Percentiles rank a stretch among this genome's conserved stretches.
Evolutionary conservation across 2,329 filamentous ascomycete genomes (phyloP).

Genomic region (Pestalotiopsis sp.): DNA sequence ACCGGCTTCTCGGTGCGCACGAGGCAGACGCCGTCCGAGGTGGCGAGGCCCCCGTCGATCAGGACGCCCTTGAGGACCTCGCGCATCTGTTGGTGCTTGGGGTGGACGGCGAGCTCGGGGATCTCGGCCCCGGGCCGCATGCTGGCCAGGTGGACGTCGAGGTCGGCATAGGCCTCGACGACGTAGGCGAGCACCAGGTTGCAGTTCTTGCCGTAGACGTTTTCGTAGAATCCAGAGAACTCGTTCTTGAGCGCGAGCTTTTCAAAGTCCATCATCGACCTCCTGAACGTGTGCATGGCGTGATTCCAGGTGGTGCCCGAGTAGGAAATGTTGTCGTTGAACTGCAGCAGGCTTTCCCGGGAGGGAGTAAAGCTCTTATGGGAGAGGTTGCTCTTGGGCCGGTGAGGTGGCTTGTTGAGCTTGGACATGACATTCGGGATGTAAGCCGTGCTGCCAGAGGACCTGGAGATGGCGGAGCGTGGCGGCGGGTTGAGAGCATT

Average conservation of each 20-base stretch:
- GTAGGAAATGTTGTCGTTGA: not conserved
- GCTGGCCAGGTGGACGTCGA: slow-evolving; percentile 28
- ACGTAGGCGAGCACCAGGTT: slow-evolving; percentile 35
- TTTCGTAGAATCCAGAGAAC: slow-evolving; percentile 26
- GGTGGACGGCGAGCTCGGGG: slow-evolving; percentile 19
- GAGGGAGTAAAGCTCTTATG: not conserved
- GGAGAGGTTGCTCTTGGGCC: not conserved
- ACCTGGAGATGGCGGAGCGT: not conserved
- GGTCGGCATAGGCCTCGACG: slow-evolving; percentile 29
- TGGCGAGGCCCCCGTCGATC: slow-evolving; percentile 18
- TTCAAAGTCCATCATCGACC: slow-evolving; percentile 5
- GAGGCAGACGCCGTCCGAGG: not conserved
- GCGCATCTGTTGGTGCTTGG: slow-evolving; percentile 29
- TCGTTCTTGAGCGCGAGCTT: not conserved
- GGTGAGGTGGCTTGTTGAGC: not conserved
- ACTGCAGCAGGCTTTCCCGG: not conserved
- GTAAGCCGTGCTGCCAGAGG: not conserved
- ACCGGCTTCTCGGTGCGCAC: slow-evolving; percentile 5
- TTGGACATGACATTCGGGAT: not conserved
- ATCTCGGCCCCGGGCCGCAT: slow-evolving; percentile 23
- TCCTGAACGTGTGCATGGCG: not conserved
- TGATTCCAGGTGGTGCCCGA: not conserved
- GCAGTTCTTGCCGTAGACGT: slow-evolving; percentile 29
- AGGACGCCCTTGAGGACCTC: slow-evolving; percentile 34
- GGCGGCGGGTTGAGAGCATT: not conserved